Conservation (phyloP, 1,284 basidiomycete genomes). For the Marasmius tenuissimus region DNA sequence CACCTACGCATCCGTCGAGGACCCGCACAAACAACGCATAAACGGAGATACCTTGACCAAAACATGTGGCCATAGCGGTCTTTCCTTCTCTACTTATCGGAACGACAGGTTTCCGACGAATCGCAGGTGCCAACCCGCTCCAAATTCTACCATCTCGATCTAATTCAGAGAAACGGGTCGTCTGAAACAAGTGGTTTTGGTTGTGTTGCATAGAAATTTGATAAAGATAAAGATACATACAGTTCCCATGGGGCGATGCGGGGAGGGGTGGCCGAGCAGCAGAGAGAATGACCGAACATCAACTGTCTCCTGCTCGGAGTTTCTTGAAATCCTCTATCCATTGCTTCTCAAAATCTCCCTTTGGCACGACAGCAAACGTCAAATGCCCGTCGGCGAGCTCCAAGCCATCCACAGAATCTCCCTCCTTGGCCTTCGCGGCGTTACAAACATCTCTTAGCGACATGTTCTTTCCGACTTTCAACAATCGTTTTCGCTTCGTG, state of each 20-base stretch:
- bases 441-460: constrained; percentile 77
- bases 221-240: too few relatives aligned
- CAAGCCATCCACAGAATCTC: constrained; percentile 73
- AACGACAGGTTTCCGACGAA: too few relatives aligned
- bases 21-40: too few relatives aligned
- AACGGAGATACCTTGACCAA: too few relatives aligned
- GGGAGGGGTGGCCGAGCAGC: neutral
- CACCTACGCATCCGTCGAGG: too few relatives aligned
- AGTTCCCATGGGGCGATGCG: neutral
- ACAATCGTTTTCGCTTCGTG: constrained; percentile 71
- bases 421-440: constrained; percentile 58
- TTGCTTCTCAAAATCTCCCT: constrained; percentile 76
- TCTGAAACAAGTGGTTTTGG: too few relatives aligned
- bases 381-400: constrained; percentile 86
- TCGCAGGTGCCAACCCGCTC: too few relatives aligned
- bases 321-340: constrained; percentile 93
- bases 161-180: too few relatives aligned
- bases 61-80: too few relatives aligned
- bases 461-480: constrained; percentile 91
- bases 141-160: too few relatives aligned
- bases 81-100: too few relatives aligned
- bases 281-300: neutral
- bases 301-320: constrained; percentile 32
- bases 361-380: constrained; percentile 84
- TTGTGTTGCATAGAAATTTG: too few relatives aligned